Conservation (phyloP, 306 rosid genomes). For the Ammopiptanthus mongolicus region DNA sequence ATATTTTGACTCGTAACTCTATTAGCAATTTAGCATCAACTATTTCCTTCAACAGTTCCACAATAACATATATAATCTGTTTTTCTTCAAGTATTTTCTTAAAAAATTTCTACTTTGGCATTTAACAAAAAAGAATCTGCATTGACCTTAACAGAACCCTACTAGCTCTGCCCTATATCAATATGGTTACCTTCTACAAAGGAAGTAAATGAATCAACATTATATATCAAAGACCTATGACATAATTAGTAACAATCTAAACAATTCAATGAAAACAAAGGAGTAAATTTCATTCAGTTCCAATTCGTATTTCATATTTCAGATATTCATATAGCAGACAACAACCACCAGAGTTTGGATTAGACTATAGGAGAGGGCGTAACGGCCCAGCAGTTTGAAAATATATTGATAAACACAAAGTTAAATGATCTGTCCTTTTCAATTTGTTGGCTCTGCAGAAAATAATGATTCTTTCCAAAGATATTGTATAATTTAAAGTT, state of each 20-base stretch:
- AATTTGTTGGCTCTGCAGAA: slow-evolving; percentile 8
- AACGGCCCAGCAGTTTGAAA: neutral
- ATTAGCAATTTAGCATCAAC: no score
- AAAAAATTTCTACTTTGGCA: no score
- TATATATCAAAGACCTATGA: neutral
- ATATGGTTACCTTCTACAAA: neutral
- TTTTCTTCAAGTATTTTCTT: no score
- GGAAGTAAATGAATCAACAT: neutral
- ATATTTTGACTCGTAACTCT: no score
- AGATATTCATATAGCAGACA: neutral
- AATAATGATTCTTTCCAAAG: slow-evolving; percentile 7
- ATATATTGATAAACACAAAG: neutral
- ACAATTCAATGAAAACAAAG: neutral
- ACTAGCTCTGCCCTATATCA: no score
- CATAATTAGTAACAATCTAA: neutral
- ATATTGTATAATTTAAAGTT: neutral
- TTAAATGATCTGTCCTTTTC: slow-evolving; percentile 2
- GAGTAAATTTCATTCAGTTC: neutral
- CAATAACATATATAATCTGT: no score
- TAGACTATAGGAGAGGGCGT: neutral
- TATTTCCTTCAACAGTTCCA: no score
- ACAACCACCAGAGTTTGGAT: neutral
- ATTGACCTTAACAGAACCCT: no score
- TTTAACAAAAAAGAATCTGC: no score
- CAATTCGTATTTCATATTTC: neutral